Evolutionary conservation across 805 yeast genomes (phyloP).

Genomic region (Hanseniaspora singularis): DNA sequence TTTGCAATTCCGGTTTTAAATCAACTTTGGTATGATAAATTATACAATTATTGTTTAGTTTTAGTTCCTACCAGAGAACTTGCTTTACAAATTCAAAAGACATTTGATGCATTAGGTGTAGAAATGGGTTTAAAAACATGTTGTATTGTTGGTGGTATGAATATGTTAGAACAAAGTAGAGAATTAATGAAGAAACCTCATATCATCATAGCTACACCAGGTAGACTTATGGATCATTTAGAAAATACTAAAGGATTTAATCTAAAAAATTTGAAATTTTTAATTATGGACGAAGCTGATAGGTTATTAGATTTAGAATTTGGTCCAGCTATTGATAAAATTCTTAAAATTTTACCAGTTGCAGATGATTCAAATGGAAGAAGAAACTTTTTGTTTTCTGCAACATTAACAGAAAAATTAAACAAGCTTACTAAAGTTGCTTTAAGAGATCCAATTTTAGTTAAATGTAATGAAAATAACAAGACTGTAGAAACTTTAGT

Average conservation of each 20-base stretch:
- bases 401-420: conserved; percentile 93
- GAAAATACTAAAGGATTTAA: conserved; percentile 87
- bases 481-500: conserved; percentile 89
- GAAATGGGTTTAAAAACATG: conserved; percentile 84
- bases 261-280: conserved; percentile 59
- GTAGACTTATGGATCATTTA: conserved; percentile 83
- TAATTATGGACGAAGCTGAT: conserved; percentile 97
- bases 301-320: conserved; percentile 90
- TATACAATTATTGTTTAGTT: conserved; percentile 80
- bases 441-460: conserved; percentile 54
- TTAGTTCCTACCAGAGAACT: conserved; percentile 77
- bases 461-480: conserved; percentile 76
- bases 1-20: conserved; percentile 93
- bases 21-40: conserved; percentile 76
- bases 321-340: conserved; percentile 84
- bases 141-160: conserved; percentile 96
- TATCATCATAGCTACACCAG: conserved; percentile 90
- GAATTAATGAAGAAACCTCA: conserved; percentile 92
- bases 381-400: conserved; percentile 79
- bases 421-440: conserved; percentile 93
- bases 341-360: conserved; percentile 69
- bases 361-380: conserved; percentile 37
- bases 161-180: conserved; percentile 93
- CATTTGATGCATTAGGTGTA: conserved; percentile 86
- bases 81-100: conserved; percentile 81